A percentile compares a stretch with the other conserved stretches of the same genome.
These are phyloP conservation scores for Talaromyces amestolkiae DNA, from an alignment of 2,329 filamentous ascomycete species.

Conservation along the genomic window DNA sequence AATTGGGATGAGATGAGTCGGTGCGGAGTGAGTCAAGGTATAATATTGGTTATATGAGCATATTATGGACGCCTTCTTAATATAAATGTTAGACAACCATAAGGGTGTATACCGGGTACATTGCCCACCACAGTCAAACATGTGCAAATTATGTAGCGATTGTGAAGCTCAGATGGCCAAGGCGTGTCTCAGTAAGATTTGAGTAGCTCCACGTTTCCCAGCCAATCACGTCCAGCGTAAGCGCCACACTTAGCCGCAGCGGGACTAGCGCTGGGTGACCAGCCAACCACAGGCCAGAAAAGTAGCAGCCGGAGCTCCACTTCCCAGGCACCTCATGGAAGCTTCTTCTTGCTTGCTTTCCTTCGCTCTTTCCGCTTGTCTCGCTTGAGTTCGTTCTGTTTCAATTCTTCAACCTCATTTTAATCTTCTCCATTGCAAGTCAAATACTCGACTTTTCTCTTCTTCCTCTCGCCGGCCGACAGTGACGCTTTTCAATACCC, in stretches of 20 bases:
- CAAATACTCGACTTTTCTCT: background rate
- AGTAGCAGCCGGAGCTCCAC: background rate
- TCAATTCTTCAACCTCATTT: background rate
- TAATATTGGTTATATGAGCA: too few species aligned
- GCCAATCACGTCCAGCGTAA: background rate
- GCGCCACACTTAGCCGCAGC: background rate
- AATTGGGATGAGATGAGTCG: background rate
- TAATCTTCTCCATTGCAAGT: background rate
- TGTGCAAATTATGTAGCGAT: background rate
- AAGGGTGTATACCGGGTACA: background rate
- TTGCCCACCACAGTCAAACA: background rate
- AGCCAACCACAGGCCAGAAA: background rate
- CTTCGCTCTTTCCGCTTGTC: background rate
- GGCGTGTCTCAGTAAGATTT: conserved; percentile 11
- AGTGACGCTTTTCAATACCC: background rate
- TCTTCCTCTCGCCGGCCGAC: conserved; percentile 9
- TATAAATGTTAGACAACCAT: background rate
- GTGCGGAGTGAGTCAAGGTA: background rate
- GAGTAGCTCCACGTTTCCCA: background rate
- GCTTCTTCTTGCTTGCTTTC: conserved; percentile 2
- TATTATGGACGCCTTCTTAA: too few species aligned
- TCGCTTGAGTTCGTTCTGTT: background rate
- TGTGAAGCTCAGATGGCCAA: background rate
- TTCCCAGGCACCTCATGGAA: conserved; percentile 14
- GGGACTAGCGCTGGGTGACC: background rate